A percentile compares a stretch with the other conserved stretches of the same genome.
Evolutionary conservation across 345 rosid species (phyloP).

Genomic region (Microcos paniculata): DNA sequence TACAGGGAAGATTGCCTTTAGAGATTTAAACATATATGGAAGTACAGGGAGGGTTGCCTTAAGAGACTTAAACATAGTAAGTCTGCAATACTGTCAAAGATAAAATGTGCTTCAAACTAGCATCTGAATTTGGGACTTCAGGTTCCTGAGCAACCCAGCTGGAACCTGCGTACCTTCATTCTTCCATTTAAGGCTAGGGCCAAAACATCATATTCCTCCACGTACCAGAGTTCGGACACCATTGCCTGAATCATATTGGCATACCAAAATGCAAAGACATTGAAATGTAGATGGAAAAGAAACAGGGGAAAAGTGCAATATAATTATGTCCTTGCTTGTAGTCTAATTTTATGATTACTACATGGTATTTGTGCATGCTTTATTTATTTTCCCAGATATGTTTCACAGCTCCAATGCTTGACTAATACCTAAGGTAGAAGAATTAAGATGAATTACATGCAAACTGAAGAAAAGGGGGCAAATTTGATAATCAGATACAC

Average conservation of each 20-base stretch:
- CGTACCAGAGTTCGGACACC: conserved; percentile 64
- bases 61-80: neutral
- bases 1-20: neutral
- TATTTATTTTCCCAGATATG: neutral
- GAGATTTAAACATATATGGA: neutral
- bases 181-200: conserved; percentile 71
- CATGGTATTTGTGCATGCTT: neutral
- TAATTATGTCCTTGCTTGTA: neutral
- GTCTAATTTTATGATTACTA: neutral
- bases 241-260: conserved; percentile 38
- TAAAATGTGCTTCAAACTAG: neutral
- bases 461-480: neutral
- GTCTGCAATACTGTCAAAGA: neutral
- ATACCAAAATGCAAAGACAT: neutral
- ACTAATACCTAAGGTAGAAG: neutral
- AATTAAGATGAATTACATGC: neutral
- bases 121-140: conserved; percentile 15
- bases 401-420: neutral
- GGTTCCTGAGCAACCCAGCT: conserved; percentile 38
- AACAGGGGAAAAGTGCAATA: no score
- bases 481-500: neutral
- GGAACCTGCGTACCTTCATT: conserved; percentile 51
- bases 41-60: neutral
- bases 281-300: neutral
- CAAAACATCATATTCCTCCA: conserved; percentile 60